phyloP scores from a whole-genome alignment of 2,329 filamentous ascomycete species.

The Pestalotiopsis fici region DNA sequence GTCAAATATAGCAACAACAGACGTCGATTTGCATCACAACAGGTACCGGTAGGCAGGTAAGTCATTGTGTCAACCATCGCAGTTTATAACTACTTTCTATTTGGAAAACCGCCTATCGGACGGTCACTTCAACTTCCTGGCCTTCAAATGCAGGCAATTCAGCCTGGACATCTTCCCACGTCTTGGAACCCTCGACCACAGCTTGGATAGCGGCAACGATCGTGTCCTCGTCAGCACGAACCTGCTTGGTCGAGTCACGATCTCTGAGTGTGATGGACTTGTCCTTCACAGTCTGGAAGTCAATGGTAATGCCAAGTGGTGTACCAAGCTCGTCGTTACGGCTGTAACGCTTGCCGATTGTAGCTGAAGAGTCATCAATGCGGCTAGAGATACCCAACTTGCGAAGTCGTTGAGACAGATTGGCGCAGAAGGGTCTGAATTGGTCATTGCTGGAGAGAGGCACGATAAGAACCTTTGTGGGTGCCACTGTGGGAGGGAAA shows the following conservation, averaged over 20 bases:
- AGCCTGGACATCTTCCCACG: constrained; percentile 69
- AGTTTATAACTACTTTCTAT: not conserved
- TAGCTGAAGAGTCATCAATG: constrained; percentile 86
- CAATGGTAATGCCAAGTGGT: constrained; percentile 88
- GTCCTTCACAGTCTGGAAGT: constrained; percentile 93
- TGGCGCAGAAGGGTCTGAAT: constrained; percentile 76
- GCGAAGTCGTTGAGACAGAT: constrained; percentile 76
- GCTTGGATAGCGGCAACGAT: constrained; percentile 70
- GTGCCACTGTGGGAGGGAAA: constrained; percentile 77
- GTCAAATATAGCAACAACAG: not conserved
- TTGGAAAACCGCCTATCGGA: constrained; percentile 17
- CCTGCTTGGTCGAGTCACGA: constrained; percentile 87
- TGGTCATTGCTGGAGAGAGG: constrained; percentile 80
- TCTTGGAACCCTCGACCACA: constrained; percentile 51
- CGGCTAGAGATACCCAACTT: constrained; percentile 77
- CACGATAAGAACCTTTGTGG: constrained; percentile 91
- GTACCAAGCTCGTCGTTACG: constrained; percentile 96
- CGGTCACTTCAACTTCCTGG: constrained; percentile 60
- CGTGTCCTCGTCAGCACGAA: constrained; percentile 78
- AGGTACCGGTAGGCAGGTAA: not conserved
- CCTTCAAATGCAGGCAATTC: constrained; percentile 84
- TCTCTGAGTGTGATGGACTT: constrained; percentile 85
- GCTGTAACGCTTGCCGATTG: constrained; percentile 92
- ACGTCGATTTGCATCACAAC: not conserved
- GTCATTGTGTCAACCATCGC: not conserved